Evolutionary conservation across 2,329 filamentous ascomycete species (phyloP), one percentile per base, ranked within the genome.

Genomic region (Cryphonectria naterciae): DNA sequence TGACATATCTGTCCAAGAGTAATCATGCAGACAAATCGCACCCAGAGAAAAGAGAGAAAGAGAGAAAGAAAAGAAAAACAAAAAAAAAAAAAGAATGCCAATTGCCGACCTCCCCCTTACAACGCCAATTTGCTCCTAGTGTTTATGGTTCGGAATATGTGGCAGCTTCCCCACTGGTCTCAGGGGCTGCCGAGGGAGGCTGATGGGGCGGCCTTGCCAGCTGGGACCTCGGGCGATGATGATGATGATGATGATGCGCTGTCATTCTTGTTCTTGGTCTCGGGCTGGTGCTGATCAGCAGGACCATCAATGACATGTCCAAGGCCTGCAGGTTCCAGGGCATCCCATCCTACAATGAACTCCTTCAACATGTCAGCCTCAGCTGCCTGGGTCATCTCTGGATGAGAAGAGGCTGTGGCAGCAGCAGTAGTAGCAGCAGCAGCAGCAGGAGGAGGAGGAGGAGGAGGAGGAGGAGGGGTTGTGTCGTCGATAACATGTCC

Each of bases 61-160:
- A n/a, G n/a, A n/a, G n/a, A n/a, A n/a, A n/a, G n/a, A n/a, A n/a
- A n/a, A n/a, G n/a, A n/a, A n/a, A n/a, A n/a, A n/a, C n/a, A n/a
- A n/a, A n/a, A n/a, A n/a, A n/a, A 49, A n/a, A n/a, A 22, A n/a
- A 10, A 49, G 2, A 46, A 46, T 4, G 8, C n/a, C 41, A 41
- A 22, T 28, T n/a, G 15, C 4, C 4, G n/a, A 32, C 28, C 46
- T 13, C 11, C 22, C 25, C 8, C 19, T 32, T 28, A 70, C 52
- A 70, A 61, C 19, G 52, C 68, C 28, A 65, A 56, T 39, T 72
- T 70, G 15, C 43, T 68, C 13, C 25, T 54, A 3, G 46, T n/a
- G 35, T 46, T 52, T 52, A 1, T 25, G 67, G 52, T 28, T 10
- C 8, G 46, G 32, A 49, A 10, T 67, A 11, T 13, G 65, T 19